A percentile compares a stretch with the other conserved stretches of the same genome.
Evolutionary conservation across 2,329 filamentous ascomycete species (phyloP).

Genomic region (Botryotinia narcissicola): DNA sequence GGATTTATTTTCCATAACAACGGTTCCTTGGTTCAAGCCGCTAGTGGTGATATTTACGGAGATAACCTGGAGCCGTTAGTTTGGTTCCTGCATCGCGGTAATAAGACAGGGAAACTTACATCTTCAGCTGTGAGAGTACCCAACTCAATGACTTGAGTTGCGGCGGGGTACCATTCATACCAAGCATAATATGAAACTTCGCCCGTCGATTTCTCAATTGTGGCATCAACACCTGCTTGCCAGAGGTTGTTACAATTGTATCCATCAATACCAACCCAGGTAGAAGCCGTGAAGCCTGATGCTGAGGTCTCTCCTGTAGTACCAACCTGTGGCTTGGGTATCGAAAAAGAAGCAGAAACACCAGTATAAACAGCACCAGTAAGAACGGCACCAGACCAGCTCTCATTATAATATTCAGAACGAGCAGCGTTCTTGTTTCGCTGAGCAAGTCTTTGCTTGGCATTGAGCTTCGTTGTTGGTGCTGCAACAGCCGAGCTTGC

Average conservation of each 20-base stretch:
- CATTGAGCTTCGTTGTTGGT: conserved; percentile 11
- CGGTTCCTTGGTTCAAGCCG: conserved; percentile 37
- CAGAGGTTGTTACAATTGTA: conserved; percentile 53
- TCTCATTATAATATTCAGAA: conserved; percentile 27
- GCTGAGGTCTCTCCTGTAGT: conserved; percentile 33
- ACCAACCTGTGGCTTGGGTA: conserved; percentile 32
- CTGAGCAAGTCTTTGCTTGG: conserved; percentile 5
- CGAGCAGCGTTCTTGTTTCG: not conserved
- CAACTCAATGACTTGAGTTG: conserved; percentile 48
- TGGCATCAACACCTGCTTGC: conserved; percentile 53
- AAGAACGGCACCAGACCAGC: conserved; percentile 44
- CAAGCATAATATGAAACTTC: conserved; percentile 50
- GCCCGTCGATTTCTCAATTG: conserved; percentile 38
- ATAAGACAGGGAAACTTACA: not conserved
- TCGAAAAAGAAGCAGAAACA: conserved; percentile 41
- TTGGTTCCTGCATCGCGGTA: not conserved
- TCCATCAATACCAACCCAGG: conserved; percentile 63
- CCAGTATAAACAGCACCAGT: conserved; percentile 39
- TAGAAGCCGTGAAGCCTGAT: conserved; percentile 37
- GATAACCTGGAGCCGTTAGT: conserved; percentile 37
- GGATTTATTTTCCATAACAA: conserved; percentile 46
- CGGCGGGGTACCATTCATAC: conserved; percentile 60
- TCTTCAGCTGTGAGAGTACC: conserved; percentile 47
- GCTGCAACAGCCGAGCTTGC: not conserved
- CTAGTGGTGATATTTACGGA: conserved; percentile 37